Evolutionary conservation across 78 protist genomes (phyloP).

Genomic region (Polysphondylium violaceum): DNA sequence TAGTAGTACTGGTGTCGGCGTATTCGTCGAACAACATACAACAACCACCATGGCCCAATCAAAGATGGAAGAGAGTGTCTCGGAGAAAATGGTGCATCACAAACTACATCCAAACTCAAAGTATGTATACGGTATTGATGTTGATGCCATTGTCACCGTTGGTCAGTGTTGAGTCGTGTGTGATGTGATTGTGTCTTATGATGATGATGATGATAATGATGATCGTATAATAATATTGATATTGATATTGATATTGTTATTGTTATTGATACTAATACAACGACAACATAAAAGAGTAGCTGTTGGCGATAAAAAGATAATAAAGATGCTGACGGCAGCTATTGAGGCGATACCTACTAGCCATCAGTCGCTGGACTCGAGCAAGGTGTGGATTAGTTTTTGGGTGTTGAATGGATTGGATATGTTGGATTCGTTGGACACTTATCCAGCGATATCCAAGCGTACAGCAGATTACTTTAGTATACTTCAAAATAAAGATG

Average conservation of each 20-base stretch:
- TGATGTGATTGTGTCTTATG: too few species aligned
- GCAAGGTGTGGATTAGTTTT: constrained; percentile 93
- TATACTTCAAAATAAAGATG: constrained; percentile 49
- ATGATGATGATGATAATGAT: too few species aligned
- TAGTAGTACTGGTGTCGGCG: background rate
- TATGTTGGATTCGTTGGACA: constrained; percentile 79
- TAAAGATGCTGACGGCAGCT: background rate
- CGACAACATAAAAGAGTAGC: background rate
- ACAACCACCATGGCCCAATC: constrained; percentile 11
- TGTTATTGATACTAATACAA: background rate
- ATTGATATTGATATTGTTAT: too few species aligned
- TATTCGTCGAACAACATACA: too few species aligned
- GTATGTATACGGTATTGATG: too few species aligned
- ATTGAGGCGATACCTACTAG: constrained; percentile 12
- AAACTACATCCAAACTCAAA: too few species aligned
- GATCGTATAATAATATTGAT: background rate
- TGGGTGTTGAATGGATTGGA: constrained; percentile 95
- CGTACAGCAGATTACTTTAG: constrained; percentile 11
- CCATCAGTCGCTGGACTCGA: constrained; percentile 56
- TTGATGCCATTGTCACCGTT: too few species aligned
- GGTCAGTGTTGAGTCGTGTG: too few species aligned
- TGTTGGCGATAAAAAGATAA: background rate
- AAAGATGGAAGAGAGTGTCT: background rate
- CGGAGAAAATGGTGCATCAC: too few species aligned
- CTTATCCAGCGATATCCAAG: background rate